Base-by-base conservation (phyloP, 331 rosid genomes). In the Rosa hybrid region DNA sequence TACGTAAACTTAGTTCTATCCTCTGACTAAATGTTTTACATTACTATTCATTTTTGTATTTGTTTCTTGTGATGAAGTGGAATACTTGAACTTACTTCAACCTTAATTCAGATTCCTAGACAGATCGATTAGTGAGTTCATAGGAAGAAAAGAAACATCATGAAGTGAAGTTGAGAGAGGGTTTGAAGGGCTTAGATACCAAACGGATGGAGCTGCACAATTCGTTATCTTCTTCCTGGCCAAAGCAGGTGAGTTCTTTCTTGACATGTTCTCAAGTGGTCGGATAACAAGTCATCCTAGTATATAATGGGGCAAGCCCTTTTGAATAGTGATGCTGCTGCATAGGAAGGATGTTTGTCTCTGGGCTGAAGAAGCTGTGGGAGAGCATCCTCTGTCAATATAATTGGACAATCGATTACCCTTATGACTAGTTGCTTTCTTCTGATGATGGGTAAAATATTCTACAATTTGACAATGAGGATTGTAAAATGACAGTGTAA, bases 121-220 rank as follows among this genome's bases (percentile, higher is more conserved):
- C 59, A 89, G 98, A 86, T 34, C 39, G 5, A 34, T 85, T 95
- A 53, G 97, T 90, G 30, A 86, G 89, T 78, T 89, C 93, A 80
- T 81, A 93, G 76, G 99, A 89, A 89, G 98, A 89, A 84, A 95
- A 95, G 91, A 93, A 91, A 83, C 96, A 86, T 82, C 98, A 90
- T 78, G 97, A 95, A 86, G 90, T 89, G 81, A 95, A 88, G 90
- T 79, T 91, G 91, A 93, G 88, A 83, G 99, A 93, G 17, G 90
- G 98, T 65, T 84, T 95, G 87, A 90, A 89, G 88, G 94, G 89
- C 83, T 85, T 91, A 86, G 90, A 90, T 83, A 77, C 85, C 62
- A 95, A 89, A 83, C 94, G 93, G 75, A 92, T 91, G 99, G 98
- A 91, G 83, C 89, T 95, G 78, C 98, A 95, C 25, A 95, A 95